Base-by-base conservation (phyloP, 495 filamentous ascomycete species). In the Neurospora sp. region DNA sequence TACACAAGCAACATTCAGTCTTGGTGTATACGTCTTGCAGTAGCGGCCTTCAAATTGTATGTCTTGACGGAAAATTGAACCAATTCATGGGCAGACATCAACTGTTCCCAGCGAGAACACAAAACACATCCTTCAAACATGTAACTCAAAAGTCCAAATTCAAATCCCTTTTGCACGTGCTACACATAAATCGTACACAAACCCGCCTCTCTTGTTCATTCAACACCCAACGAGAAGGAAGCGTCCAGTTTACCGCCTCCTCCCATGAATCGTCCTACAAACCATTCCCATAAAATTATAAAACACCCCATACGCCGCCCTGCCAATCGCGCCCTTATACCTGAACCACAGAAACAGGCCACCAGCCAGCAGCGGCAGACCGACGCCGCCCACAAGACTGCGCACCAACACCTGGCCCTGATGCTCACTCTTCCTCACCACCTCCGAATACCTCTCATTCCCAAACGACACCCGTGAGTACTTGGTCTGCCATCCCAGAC, bases 391-490 rank as follows among this genome's bases (percentile, higher is more conserved):
- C 2, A 75, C 70, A 39, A 84, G 72, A 3, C 78, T 77, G 3
- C 80, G 79, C 74, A 86, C 73, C 62, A 94, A 80, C 12, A 93
- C 79, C 73, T 80, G 80, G 7, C 91, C 90, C 82, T 99, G 96
- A 69, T 86, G 81, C 69, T 88, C 86, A 69, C 90, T 91, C 73
- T 87, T 88, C 39, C 82, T 84, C 37, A 92, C 85, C 4, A 98
- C 92, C 74, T 96, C 92, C 3, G 91, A 92, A 79, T 99, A 99
- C 39, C 93, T 85, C 84, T 96, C 91, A 76, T 96, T 97, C 39
- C 92, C 91, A 81, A 98, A 99, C 75, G 93, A 96, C 31, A 99
- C 90, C 18, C 95, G 85, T n/a, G 90, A 89, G 78, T 99, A 99
- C 84, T 98, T 93, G 1, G 96, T 99, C 80, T 89, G 88, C 89